A percentile compares a stretch with the other conserved stretches of the same genome.
Evolutionary conservation across 106 monocot genomes (phyloP).

Genomic region (Acanthochlamys bracteata): DNA sequence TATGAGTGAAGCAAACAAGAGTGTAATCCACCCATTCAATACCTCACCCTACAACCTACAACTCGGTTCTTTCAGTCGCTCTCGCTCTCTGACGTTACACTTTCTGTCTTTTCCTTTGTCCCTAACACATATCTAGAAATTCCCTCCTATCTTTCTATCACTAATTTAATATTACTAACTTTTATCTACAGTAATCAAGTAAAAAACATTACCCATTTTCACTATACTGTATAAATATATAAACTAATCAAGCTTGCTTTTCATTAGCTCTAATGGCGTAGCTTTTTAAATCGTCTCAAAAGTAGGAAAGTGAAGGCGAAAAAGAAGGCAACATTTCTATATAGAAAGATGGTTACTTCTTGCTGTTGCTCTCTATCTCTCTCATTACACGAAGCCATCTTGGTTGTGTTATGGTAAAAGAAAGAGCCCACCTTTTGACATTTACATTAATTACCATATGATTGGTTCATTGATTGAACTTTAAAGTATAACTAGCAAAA

Average conservation of each 20-base stretch:
- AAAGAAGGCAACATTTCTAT: background rate
- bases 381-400: background rate
- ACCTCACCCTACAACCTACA: constrained; percentile 11
- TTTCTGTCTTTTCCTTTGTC: constrained; percentile 32
- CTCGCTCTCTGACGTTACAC: constrained; percentile 14
- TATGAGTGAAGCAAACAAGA: constrained; percentile 19
- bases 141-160: background rate
- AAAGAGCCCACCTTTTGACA: background rate
- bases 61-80: background rate
- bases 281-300: background rate
- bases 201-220: background rate
- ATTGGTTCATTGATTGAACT: constrained; percentile 14
- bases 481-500: background rate
- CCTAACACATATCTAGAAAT: constrained; percentile 11
- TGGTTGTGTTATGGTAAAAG: background rate
- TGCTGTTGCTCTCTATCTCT: background rate
- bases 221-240: background rate
- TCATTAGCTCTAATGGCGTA: background rate
- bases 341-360: background rate
- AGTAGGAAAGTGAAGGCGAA: background rate
- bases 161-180: background rate
- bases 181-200: background rate
- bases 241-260: background rate
- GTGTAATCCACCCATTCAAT: constrained; percentile 17
- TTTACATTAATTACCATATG: background rate